Conservation (phyloP, 1,284 basidiomycete species). For the Nidula niveotomentosa region DNA sequence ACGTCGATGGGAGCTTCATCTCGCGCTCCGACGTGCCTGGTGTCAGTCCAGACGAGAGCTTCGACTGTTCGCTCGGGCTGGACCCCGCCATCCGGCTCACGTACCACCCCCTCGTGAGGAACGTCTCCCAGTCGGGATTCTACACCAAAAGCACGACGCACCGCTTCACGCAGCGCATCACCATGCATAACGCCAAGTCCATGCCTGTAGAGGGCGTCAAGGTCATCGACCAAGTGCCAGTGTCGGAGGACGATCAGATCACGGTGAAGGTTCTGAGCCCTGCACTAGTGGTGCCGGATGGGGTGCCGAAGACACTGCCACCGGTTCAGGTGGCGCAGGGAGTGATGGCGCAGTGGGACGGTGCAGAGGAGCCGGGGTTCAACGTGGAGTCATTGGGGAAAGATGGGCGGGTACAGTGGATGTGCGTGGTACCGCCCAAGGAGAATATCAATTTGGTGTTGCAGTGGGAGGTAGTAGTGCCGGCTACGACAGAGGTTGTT, state of each 20-base stretch:
- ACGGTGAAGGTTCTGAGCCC: constrained; percentile 21
- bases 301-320: background rate
- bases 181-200: constrained; percentile 29
- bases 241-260: constrained; percentile 30
- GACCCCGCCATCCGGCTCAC: constrained; percentile 28
- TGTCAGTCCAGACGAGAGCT: constrained; percentile 32
- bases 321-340: constrained; percentile 21
- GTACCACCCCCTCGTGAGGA: constrained; percentile 27
- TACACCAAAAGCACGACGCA: constrained; percentile 20
- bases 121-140: constrained; percentile 21
- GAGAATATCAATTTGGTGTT: constrained; percentile 25
- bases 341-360: constrained; percentile 30
- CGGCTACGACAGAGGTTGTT: constrained; percentile 6
- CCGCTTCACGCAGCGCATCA: constrained; percentile 27
- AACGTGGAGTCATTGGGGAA: constrained; percentile 17
- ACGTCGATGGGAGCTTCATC: constrained; percentile 38
- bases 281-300: constrained; percentile 4
- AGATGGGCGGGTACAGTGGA: constrained; percentile 31
- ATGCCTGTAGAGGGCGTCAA: constrained; percentile 15
- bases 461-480: constrained; percentile 28
- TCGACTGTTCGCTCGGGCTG: constrained; percentile 33
- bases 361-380: constrained; percentile 19
- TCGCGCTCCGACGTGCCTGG: constrained; percentile 25
- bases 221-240: constrained; percentile 30
- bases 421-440: constrained; percentile 24